These are phyloP conservation scores for Multifurca ochricompacta DNA, from an alignment of 768 basidiomycete species.

Conservation along the genomic window DNA sequence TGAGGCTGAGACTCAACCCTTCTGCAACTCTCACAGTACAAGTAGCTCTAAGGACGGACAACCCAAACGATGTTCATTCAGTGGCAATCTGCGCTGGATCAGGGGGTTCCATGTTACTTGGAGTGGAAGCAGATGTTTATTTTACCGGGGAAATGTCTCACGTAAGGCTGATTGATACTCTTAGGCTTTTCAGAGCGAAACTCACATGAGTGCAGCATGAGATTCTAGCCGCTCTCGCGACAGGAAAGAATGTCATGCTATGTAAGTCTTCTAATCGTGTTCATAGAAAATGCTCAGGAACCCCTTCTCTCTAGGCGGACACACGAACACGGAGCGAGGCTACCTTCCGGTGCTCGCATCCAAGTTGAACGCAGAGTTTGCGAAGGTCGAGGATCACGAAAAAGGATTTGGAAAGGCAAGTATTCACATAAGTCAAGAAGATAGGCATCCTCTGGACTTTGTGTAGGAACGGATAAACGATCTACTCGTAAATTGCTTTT, in stretches of 20 bases:
- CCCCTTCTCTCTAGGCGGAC: constrained; percentile 51
- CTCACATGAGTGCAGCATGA: constrained; percentile 56
- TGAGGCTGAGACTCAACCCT: not conserved
- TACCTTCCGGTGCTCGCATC: constrained; percentile 72
- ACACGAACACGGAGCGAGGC: constrained; percentile 92
- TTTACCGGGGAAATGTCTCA: constrained; percentile 92
- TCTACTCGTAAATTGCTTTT: constrained; percentile 1
- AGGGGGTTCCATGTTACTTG: constrained; percentile 69
- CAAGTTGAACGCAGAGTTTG: constrained; percentile 50
- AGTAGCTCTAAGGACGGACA: constrained; percentile 39
- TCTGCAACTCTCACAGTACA: constrained; percentile 42
- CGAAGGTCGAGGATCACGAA: constrained; percentile 30
- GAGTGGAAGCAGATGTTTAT: constrained; percentile 74
- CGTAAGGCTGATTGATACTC: constrained; percentile 34
- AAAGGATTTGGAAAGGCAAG: constrained; percentile 33
- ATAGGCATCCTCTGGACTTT: constrained; percentile 67
- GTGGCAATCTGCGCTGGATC: constrained; percentile 91
- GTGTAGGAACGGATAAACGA: constrained; percentile 33
- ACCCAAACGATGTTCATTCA: constrained; percentile 33
- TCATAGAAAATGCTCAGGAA: not conserved
- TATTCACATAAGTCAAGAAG: constrained; percentile 64
- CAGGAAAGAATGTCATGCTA: constrained; percentile 72
- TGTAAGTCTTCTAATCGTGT: constrained; percentile 42
- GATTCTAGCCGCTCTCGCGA: constrained; percentile 70
- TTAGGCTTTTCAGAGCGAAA: constrained; percentile 2